Conservation (phyloP, 805 yeast species). For the Starmera quercuum region DNA sequence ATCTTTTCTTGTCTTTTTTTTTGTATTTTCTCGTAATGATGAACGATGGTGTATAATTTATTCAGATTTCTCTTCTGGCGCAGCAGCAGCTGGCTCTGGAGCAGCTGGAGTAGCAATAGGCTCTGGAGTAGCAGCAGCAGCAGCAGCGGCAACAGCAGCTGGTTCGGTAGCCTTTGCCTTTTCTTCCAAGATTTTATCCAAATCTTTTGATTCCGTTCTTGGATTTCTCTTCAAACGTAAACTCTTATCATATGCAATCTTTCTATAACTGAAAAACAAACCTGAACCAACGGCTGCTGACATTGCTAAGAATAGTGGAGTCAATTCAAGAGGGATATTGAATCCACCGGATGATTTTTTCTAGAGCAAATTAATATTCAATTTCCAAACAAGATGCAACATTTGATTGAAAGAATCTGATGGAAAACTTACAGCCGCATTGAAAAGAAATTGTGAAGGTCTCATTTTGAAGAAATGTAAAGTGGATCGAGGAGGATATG, state of each 20-base stretch:
- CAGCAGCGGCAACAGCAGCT: slow-evolving; percentile 3
- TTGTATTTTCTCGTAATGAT: neutral
- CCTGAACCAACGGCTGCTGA: slow-evolving; percentile 46
- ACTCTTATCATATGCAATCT: slow-evolving; percentile 38
- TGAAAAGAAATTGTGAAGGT: slow-evolving; percentile 37
- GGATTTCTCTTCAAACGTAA: slow-evolving; percentile 47
- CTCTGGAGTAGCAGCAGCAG: too few relatives aligned
- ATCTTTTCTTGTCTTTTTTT: neutral
- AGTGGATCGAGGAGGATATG: too few relatives aligned
- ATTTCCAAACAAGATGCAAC: neutral
- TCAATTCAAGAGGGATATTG: slow-evolving; percentile 45
- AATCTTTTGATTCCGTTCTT: slow-evolving; percentile 20
- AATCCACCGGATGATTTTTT: slow-evolving; percentile 29
- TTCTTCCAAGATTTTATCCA: slow-evolving; percentile 19
- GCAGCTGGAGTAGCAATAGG: too few relatives aligned
- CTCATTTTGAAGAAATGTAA: slow-evolving; percentile 30
- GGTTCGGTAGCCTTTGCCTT: slow-evolving; percentile 1
- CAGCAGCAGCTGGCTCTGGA: slow-evolving; percentile 3
- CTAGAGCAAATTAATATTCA: slow-evolving; percentile 9
- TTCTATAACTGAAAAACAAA: slow-evolving; percentile 43
- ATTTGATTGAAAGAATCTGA: neutral
- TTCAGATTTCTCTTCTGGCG: neutral
- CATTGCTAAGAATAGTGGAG: slow-evolving; percentile 51
- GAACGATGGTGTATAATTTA: neutral
- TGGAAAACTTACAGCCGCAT: slow-evolving; percentile 36